phyloP scores from a whole-genome alignment of 2,329 filamentous ascomycete species.

The Aschersonia sp. region DNA sequence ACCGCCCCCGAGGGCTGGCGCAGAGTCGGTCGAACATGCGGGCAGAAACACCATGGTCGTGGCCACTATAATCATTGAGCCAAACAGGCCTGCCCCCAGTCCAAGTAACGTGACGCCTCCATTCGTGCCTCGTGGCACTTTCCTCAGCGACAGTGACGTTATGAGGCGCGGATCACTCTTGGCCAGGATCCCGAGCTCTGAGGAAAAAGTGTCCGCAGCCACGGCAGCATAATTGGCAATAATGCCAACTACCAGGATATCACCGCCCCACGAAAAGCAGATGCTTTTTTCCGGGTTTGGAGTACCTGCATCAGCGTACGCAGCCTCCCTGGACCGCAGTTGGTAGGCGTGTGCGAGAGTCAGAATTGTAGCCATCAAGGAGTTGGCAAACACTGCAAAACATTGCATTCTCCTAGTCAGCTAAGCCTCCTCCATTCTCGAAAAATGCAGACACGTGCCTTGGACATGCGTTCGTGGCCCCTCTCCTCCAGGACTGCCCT shows the following conservation, averaged over 20 bases:
- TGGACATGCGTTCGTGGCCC: slow-evolving; percentile 73
- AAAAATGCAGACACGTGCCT: slow-evolving; percentile 24
- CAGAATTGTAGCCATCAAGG: slow-evolving; percentile 57
- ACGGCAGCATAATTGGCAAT: slow-evolving; percentile 82
- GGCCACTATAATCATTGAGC: slow-evolving; percentile 57
- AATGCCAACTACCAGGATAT: slow-evolving; percentile 49
- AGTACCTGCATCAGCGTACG: slow-evolving; percentile 18
- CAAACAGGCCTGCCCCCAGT: slow-evolving; percentile 56
- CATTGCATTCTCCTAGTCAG: not conserved
- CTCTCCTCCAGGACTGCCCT: slow-evolving; percentile 62
- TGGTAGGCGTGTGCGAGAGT: slow-evolving; percentile 45
- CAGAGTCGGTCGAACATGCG: slow-evolving; percentile 39
- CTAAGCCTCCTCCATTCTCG: not conserved
- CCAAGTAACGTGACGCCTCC: slow-evolving; percentile 74
- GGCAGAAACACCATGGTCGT: slow-evolving; percentile 53
- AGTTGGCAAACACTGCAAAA: slow-evolving; percentile 66
- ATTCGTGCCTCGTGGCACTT: slow-evolving; percentile 83
- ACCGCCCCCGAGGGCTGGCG: slow-evolving; percentile 24
- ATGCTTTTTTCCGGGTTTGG: slow-evolving; percentile 23
- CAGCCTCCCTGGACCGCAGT: slow-evolving; percentile 31
- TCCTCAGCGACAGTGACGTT: slow-evolving; percentile 59
- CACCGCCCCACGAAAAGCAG: slow-evolving; percentile 47
- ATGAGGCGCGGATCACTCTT: slow-evolving; percentile 66
- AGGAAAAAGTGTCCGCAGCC: slow-evolving; percentile 85
- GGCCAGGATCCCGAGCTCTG: slow-evolving; percentile 85